Base-by-base conservation (phyloP, 2,329 filamentous ascomycete genomes). In the Aspergillus luchuensis region DNA sequence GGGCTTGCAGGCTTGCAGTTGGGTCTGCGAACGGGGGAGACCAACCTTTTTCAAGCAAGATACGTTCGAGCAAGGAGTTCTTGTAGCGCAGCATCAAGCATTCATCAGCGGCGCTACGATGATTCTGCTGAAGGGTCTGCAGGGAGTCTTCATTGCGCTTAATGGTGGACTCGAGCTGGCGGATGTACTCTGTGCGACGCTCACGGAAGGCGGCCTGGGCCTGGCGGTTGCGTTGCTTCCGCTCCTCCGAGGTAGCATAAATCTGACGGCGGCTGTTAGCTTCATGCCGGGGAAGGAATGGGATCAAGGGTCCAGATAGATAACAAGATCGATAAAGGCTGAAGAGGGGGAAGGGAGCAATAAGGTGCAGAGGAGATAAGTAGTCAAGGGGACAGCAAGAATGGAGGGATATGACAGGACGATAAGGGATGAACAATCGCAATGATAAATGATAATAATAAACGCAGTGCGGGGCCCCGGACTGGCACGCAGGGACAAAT, bases 81-180 rank as follows among this genome's bases (percentile, higher is more conserved):
- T 98, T 98, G 79, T 98, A 99, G 61, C 95, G 90, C 70, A 99
- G 84, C 95, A 99, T 98, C 72, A 98, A 80, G 76, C 95, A 98
- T 79, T 98, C 95, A 77, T 98, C 95, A 60, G 94, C 92, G 60
- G 95, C 95, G 72, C 88, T 93, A 70, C 95, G 91, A 74, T 98
- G 95, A 67, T 92, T 96, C 72, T 94, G 91, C 79, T 98, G 95
- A 62, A 99, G 84, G 72, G 88, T 96, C 70, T 96, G 91, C 59
- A 98, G 84, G 70, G 92, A 94, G 71, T 96, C 92, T 79, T 99
- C 95, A 83, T 98, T 94, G 69, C 95, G 91, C 73, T 95, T 94
- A 78, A 99, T 98, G 58, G 93, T 96, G 70, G 94, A 92, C 80
- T 99, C 95, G 25, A 99, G 86, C 78, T 99, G 95, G 81, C 98